Evolutionary conservation across 208 protist genomes (phyloP), one percentile per base, ranked within the genome.

Genomic region (Trypanosomatidae sp.): DNA sequence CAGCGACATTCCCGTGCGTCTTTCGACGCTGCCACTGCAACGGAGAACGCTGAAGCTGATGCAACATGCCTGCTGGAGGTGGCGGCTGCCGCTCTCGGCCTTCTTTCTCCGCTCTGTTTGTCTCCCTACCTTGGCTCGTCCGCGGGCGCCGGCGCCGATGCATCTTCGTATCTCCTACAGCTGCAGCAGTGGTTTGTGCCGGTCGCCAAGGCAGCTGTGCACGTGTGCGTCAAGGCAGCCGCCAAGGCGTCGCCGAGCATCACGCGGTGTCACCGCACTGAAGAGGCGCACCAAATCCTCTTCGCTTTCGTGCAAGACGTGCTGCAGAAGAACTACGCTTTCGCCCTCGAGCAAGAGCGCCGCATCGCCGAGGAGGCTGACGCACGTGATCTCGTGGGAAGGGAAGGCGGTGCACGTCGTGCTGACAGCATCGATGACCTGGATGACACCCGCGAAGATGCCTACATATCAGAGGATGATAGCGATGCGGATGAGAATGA

Each of bases 301-400:
- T 90, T 94, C 69, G 86, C 89, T 1, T 95, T 95, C 85, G 76
- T 77, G 68, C 93, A 97, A 62, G 93, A 97, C 62, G 76, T 94
- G 19, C 79, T 95, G n/a, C 89, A 95, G 77, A 95, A 95, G 75
- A 85, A 95, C 73, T 91, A 91, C 52, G 74, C 89, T 33, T 80
- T 91, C 55, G 84, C 80, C 66, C 74, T 94, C 10, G 84, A 85
- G 41, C 81, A 86, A 56, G 91, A 94, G 77, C 88, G 90, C 15
- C 78, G 77, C 30, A 59, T 78, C 8, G 76, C 64, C 4, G 88
- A 91, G 39, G 76, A 85, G 62, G 47, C 36, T 6, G 67, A 56
- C 50, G 46, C 58, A 41, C 60, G 66, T 46, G 41, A 62, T 15
- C 58, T 66, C 28, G 69, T 15, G 25, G 58, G 12, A 17, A 41